Evolutionary conservation across 1,284 basidiomycete species (phyloP).

Genomic region (Anthracocystis walkeri): DNA sequence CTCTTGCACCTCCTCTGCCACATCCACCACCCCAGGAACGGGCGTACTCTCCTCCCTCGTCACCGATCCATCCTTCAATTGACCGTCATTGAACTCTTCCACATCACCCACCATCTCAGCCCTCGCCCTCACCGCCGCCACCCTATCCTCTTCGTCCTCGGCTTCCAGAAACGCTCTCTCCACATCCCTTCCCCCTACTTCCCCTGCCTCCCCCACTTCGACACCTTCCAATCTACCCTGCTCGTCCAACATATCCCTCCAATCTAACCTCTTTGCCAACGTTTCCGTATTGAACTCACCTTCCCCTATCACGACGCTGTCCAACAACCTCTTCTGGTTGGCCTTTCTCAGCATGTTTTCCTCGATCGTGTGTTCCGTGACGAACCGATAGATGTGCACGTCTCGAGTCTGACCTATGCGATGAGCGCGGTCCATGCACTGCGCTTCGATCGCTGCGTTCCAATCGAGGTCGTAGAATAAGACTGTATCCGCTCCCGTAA

Average conservation of each 20-base stretch:
- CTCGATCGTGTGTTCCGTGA: conserved; percentile 91
- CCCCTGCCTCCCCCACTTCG: conserved; percentile 64
- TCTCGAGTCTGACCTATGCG: conserved; percentile 96
- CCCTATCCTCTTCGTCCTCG: conserved; percentile 87
- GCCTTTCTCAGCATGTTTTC: conserved; percentile 96
- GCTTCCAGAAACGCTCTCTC: conserved; percentile 82
- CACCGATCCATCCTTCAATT: no score
- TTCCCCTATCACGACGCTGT: conserved; percentile 91
- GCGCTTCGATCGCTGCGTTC: conserved; percentile 96
- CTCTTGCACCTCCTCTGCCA: conserved; percentile 70
- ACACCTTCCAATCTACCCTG: conserved; percentile 62
- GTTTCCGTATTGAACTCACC: conserved; percentile 81
- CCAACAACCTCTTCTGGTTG: conserved; percentile 91
- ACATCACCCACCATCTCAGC: conserved; percentile 85
- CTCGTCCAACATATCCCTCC: conserved; percentile 83
- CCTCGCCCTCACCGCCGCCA: conserved; percentile 82
- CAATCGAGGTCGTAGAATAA: conserved; percentile 97
- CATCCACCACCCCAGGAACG: conserved; percentile 73
- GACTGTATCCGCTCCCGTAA: conserved; percentile 94
- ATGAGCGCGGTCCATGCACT: conserved; percentile 95
- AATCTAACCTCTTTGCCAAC: conserved; percentile 73
- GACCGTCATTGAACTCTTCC: conserved; percentile 67
- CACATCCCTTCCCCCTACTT: conserved; percentile 71
- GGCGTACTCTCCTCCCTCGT: no score
- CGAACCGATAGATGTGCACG: conserved; percentile 96